Conservation (phyloP, 1,284 basidiomycete species). For the Tetrapyrgos nigripes region DNA sequence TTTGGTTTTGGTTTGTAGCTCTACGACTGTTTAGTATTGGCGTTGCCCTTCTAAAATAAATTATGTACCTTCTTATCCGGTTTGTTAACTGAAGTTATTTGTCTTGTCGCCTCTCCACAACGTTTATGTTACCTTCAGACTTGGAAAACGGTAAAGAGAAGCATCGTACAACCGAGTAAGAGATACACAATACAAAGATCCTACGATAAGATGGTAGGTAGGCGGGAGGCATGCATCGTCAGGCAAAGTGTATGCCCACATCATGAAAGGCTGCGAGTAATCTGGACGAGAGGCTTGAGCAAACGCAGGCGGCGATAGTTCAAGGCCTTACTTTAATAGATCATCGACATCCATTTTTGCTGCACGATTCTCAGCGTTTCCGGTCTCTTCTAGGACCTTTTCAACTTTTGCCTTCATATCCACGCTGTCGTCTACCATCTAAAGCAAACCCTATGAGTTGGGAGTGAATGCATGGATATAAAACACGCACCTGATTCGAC, state of each 20-base stretch:
- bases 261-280: constrained; percentile 83
- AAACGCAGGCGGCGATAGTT: background rate
- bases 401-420: constrained; percentile 82
- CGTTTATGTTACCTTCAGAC: too few species aligned
- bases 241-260: constrained; percentile 83
- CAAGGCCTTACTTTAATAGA: constrained; percentile 67
- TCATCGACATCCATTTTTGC: constrained; percentile 89
- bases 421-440: constrained; percentile 79
- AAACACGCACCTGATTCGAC: constrained; percentile 67
- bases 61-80: background rate
- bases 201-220: too few species aligned
- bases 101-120: too few species aligned
- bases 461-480: background rate
- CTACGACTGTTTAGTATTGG: too few species aligned
- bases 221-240: background rate
- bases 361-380: constrained; percentile 73
- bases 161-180: background rate
- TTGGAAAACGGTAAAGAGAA: too few species aligned
- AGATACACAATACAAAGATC: background rate
- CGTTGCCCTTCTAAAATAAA: background rate
- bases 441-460: background rate
- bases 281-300: constrained; percentile 37
- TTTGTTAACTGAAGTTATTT: background rate
- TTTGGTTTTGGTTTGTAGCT: background rate
- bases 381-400: constrained; percentile 72